A percentile compares a stretch with the other conserved stretches of the same genome.
phyloP scores from a whole-genome alignment of 345 rosid species.

The Anastatica hierochuntica region DNA sequence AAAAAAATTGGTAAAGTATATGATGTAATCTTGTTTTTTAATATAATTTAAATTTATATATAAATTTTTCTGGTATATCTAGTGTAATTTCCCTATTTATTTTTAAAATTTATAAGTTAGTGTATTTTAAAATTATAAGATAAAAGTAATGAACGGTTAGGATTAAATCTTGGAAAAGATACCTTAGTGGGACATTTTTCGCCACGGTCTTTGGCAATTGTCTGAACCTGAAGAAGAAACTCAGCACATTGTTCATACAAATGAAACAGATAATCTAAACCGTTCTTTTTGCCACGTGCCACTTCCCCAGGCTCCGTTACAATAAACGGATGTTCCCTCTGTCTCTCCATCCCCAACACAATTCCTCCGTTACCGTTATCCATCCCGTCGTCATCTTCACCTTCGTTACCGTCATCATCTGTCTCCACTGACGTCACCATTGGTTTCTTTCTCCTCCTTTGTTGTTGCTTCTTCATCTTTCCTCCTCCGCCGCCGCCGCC shows the following conservation, averaged over 20 bases:
- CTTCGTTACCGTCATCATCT: slow-evolving; percentile 30
- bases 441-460: slow-evolving; percentile 35
- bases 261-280: slow-evolving; percentile 95
- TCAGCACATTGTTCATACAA: slow-evolving; percentile 97
- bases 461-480: slow-evolving; percentile 27
- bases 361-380: slow-evolving; percentile 40
- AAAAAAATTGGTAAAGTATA: too few species aligned
- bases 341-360: slow-evolving; percentile 51
- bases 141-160: slow-evolving; percentile 10
- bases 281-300: slow-evolving; percentile 99
- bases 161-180: slow-evolving; percentile 11
- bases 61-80: too few species aligned
- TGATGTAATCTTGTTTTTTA: too few species aligned
- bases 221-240: slow-evolving; percentile 85
- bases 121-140: too few species aligned
- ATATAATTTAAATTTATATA: too few species aligned
- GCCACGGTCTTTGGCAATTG: slow-evolving; percentile 85
- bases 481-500: slow-evolving; percentile 48
- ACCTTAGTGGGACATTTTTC: slow-evolving; percentile 99
- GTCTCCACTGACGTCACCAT: slow-evolving; percentile 26
- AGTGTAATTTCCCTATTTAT: too few species aligned
- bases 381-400: slow-evolving; percentile 32
- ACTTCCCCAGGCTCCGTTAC: slow-evolving; percentile 99
- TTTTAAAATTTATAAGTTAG: too few species aligned
- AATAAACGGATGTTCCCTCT: slow-evolving; percentile 97